Percentiles rank a stretch among this genome's conserved stretches.
These are phyloP conservation scores for Blastocystis sp. DNA, from an alignment of 352 stramenopile species.

Conservation along the genomic window DNA sequence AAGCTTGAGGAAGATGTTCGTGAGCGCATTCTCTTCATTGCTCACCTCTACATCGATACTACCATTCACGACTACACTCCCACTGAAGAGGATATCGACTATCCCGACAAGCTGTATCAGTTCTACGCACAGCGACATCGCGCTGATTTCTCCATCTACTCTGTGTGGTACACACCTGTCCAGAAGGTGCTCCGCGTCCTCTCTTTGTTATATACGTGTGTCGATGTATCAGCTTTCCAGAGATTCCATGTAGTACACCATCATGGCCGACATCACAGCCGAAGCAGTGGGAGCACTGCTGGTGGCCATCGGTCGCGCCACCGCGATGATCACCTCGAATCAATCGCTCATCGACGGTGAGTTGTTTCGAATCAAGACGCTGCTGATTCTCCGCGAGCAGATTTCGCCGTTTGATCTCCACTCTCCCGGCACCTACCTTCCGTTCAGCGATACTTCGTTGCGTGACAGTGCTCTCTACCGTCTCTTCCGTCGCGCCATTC, in stretches of 20 bases:
- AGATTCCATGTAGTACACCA: not conserved
- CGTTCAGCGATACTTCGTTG: slow-evolving; percentile 21
- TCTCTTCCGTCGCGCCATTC: not conserved
- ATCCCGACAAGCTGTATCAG: slow-evolving; percentile 23
- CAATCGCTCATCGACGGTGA: not conserved
- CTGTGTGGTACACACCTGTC: slow-evolving; percentile 13
- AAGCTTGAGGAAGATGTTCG: slow-evolving; percentile 24
- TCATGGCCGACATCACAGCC: slow-evolving; percentile 27
- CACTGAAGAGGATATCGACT: slow-evolving; percentile 2
- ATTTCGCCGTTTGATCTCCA: slow-evolving; percentile 37
- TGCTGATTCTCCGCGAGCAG: slow-evolving; percentile 47
- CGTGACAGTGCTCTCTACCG: not conserved
- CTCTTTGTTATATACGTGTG: not conserved
- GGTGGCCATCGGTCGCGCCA: not conserved
- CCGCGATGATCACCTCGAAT: not conserved
- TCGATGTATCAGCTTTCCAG: not conserved
- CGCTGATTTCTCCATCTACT: not conserved
- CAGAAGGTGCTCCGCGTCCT: slow-evolving; percentile 14
- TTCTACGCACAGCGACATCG: not conserved
- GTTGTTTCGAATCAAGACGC: slow-evolving; percentile 20
- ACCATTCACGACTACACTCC: not conserved
- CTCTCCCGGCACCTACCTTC: not conserved
- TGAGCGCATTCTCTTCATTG: slow-evolving; percentile 2
- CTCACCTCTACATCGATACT: slow-evolving; percentile 8
- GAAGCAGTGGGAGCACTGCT: not conserved